phyloP scores from a whole-genome alignment of 352 stramenopile genomes.

The Thalassiosira mediterranea region DNA sequence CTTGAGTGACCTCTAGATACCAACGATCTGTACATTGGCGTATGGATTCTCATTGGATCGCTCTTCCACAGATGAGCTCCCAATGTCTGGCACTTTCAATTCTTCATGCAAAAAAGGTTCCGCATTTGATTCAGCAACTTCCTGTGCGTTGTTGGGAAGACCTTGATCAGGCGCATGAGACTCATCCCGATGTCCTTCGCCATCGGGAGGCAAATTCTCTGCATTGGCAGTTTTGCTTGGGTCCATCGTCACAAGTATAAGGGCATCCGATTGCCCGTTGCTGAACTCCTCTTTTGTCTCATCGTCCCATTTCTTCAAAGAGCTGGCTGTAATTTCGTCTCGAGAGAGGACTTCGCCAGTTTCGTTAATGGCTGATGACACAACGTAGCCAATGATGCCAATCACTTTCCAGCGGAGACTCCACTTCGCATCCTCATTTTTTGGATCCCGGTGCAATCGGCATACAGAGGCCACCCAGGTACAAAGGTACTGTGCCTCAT shows the following conservation, averaged over 20 bases:
- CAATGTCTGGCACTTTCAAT: slow-evolving; percentile 14
- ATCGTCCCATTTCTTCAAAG: slow-evolving; percentile 47
- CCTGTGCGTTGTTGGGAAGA: too few relatives aligned
- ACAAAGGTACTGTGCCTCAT: slow-evolving; percentile 79
- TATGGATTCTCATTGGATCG: slow-evolving; percentile 25
- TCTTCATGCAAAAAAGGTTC: too few relatives aligned
- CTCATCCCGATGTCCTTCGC: slow-evolving; percentile 4
- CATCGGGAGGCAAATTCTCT: neutral
- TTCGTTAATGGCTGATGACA: slow-evolving; percentile 64
- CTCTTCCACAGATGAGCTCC: too few relatives aligned
- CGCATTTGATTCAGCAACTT: too few relatives aligned
- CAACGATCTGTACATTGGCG: slow-evolving; percentile 20
- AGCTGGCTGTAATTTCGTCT: slow-evolving; percentile 11
- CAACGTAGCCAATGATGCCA: slow-evolving; percentile 61
- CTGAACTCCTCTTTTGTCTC: slow-evolving; percentile 31
- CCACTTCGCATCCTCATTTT: slow-evolving; percentile 45
- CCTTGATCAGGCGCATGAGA: too few relatives aligned
- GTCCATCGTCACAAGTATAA: slow-evolving; percentile 14
- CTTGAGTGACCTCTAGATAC: too few relatives aligned
- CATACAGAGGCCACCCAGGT: slow-evolving; percentile 72
- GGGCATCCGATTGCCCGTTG: slow-evolving; percentile 44
- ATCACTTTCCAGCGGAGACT: slow-evolving; percentile 68
- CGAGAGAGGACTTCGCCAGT: slow-evolving; percentile 24
- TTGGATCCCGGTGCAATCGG: slow-evolving; percentile 45
- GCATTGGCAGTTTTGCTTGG: neutral